Evolutionary conservation across 2,329 filamentous ascomycete genomes (phyloP).

Genomic region (Microdochium bolleyi): DNA sequence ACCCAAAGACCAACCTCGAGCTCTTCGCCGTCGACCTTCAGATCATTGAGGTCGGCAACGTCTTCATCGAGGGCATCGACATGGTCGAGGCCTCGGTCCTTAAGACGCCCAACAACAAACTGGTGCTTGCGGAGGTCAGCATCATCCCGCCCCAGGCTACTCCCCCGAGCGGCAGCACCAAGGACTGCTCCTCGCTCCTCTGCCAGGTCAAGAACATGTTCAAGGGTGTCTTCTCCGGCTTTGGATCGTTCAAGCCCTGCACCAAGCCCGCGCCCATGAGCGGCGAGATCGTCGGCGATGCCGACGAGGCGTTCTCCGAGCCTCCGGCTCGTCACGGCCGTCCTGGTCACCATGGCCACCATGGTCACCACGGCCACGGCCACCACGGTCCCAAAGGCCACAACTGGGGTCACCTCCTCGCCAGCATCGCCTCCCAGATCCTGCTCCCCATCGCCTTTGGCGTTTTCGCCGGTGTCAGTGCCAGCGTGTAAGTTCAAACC

Average conservation of each 20-base stretch:
- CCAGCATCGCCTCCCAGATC: slow-evolving; percentile 52
- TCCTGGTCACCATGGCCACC: slow-evolving; percentile 5
- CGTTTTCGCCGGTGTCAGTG: slow-evolving; percentile 58
- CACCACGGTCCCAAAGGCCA: slow-evolving; percentile 17
- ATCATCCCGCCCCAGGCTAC: slow-evolving; percentile 20
- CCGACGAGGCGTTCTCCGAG: slow-evolving; percentile 12
- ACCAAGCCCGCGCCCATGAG: slow-evolving; percentile 14
- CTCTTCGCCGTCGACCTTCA: slow-evolving; percentile 47
- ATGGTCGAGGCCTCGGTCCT: slow-evolving; percentile 53
- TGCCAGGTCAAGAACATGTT: slow-evolving; percentile 49
- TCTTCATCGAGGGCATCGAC: slow-evolving; percentile 45
- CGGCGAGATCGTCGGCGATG: slow-evolving; percentile 3
- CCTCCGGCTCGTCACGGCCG: slow-evolving; percentile 9
- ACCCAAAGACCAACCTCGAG: slow-evolving; percentile 42
- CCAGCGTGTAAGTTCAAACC: slow-evolving; percentile 46
- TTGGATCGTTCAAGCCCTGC: slow-evolving; percentile 15
- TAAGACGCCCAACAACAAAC: slow-evolving; percentile 44
- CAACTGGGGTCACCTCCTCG: slow-evolving; percentile 39
- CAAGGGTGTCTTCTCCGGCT: slow-evolving; percentile 28
- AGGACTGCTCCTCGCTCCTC: slow-evolving; percentile 30
- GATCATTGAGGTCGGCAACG: slow-evolving; percentile 50
- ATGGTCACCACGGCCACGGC: slow-evolving; percentile 9
- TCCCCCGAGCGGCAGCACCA: slow-evolving; percentile 18
- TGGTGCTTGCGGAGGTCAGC: slow-evolving; percentile 45
- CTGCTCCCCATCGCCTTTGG: slow-evolving; percentile 62